Percentiles rank a stretch among this genome's conserved stretches.
phyloP scores from a whole-genome alignment of 495 filamentous ascomycete species.

The Hapsidospora chrysogenum region DNA sequence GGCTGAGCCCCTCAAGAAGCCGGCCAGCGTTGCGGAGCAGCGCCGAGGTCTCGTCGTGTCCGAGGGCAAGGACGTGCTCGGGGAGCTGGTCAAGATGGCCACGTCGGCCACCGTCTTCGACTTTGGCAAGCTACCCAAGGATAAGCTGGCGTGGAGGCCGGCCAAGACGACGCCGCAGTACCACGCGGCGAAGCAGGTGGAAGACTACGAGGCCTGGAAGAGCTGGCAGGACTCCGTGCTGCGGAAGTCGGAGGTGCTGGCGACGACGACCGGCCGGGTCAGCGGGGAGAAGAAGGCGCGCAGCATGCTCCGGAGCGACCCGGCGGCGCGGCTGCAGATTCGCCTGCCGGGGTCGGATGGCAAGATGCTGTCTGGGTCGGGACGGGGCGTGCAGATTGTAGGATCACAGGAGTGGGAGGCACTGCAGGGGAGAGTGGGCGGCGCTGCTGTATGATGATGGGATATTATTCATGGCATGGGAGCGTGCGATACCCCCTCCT shows the following conservation, averaged over 20 bases:
- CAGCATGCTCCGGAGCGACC: slow-evolving; percentile 14
- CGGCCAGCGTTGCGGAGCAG: slow-evolving; percentile 31
- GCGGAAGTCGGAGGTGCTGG: slow-evolving; percentile 20
- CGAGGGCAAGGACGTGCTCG: slow-evolving; percentile 54
- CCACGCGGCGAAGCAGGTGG: slow-evolving; percentile 21
- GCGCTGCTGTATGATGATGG: too few relatives aligned
- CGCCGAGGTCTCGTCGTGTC: slow-evolving; percentile 40
- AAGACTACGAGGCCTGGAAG: slow-evolving; percentile 25
- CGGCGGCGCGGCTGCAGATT: slow-evolving; percentile 31
- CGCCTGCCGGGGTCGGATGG: slow-evolving; percentile 22
- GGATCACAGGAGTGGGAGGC: slow-evolving; percentile 25
- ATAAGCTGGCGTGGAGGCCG: slow-evolving; percentile 32
- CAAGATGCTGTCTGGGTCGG: slow-evolving; percentile 10
- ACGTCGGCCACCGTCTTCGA: slow-evolving; percentile 42
- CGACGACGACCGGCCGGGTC: slow-evolving; percentile 5
- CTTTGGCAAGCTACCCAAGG: slow-evolving; percentile 25
- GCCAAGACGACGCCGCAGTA: slow-evolving; percentile 26
- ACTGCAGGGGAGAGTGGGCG: slow-evolving; percentile 15
- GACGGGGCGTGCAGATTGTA: slow-evolving; percentile 21
- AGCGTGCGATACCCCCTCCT: too few relatives aligned
- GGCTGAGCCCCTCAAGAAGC: slow-evolving; percentile 42
- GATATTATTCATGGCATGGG: too few relatives aligned
- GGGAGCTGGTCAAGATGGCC: slow-evolving; percentile 53
- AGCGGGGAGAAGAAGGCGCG: slow-evolving; percentile 6
- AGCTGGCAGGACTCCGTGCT: slow-evolving; percentile 20